phyloP scores from a whole-genome alignment of 1,139 yeast genomes.

The Hemisphaericaspora xylofermentans region DNA sequence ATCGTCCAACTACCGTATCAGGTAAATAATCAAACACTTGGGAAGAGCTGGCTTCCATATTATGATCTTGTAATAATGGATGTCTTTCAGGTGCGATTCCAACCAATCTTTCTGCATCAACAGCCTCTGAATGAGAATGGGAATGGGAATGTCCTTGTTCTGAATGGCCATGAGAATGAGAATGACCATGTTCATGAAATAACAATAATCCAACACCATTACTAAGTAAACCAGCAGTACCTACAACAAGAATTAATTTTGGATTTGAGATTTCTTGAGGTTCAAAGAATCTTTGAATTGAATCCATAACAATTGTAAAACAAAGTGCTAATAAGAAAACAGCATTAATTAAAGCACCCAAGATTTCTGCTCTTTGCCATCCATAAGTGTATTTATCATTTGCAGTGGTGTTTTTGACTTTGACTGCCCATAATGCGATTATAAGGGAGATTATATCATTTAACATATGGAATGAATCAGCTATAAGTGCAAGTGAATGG shows the following conservation, averaged over 20 bases:
- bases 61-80: slow-evolving; percentile 12
- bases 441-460: slow-evolving; percentile 88
- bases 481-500: slow-evolving; percentile 87
- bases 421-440: slow-evolving; percentile 96
- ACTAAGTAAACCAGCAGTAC: slow-evolving; percentile 76
- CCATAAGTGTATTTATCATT: slow-evolving; percentile 92
- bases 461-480: slow-evolving; percentile 97
- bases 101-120: slow-evolving; percentile 12
- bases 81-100: slow-evolving; percentile 15
- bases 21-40: slow-evolving; percentile 40
- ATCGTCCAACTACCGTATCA: slow-evolving; percentile 36
- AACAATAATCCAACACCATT: slow-evolving; percentile 80
- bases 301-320: slow-evolving; percentile 88
- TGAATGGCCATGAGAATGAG: slow-evolving; percentile 13
- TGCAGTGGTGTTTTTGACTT: slow-evolving; percentile 80
- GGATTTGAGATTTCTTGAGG: slow-evolving; percentile 84
- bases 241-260: slow-evolving; percentile 74
- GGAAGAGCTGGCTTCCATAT: slow-evolving; percentile 21
- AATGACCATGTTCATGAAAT: slow-evolving; percentile 87
- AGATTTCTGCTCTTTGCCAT: slow-evolving; percentile 93
- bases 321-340: slow-evolving; percentile 91
- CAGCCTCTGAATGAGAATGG: slow-evolving; percentile 27
- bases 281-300: slow-evolving; percentile 80
- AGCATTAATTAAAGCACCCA: slow-evolving; percentile 91
- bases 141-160: slow-evolving; percentile 70